These are phyloP conservation scores for Boeremia lycopersici DNA, from an alignment of 2,329 filamentous ascomycete genomes.

Conservation along the genomic window DNA sequence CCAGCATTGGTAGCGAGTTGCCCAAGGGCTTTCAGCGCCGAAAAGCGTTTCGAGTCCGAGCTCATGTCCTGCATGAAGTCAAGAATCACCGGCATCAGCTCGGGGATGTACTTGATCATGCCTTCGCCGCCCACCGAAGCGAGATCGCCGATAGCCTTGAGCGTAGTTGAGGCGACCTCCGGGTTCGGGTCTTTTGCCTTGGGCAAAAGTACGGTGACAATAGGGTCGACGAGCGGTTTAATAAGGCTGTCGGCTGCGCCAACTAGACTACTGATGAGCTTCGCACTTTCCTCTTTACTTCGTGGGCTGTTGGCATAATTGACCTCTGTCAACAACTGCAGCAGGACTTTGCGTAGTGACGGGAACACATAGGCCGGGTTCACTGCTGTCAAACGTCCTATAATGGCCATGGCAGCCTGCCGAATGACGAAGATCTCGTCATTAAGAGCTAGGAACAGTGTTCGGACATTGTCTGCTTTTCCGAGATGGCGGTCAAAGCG, in stretches of 20 bases:
- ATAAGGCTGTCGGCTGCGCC: constrained; percentile 92
- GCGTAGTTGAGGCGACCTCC: constrained; percentile 90
- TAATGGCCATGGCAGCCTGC: constrained; percentile 94
- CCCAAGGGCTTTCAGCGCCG: constrained; percentile 86
- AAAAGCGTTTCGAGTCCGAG: constrained; percentile 86
- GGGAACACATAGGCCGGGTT: constrained; percentile 99
- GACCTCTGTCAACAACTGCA: constrained; percentile 94
- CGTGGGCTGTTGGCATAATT: constrained; percentile 93
- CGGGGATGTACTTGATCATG: constrained; percentile 89
- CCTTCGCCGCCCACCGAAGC: constrained; percentile 92
- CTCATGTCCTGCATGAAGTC: constrained; percentile 93
- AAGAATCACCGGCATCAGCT: constrained; percentile 93
- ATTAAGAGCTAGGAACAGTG: constrained; percentile 92
- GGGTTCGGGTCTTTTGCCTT: constrained; percentile 86
- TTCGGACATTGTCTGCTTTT: constrained; percentile 96
- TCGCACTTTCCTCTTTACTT: constrained; percentile 96
- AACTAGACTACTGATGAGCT: constrained; percentile 88
- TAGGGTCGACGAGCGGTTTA: constrained; percentile 95
- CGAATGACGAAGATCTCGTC: constrained; percentile 92
- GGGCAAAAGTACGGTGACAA: constrained; percentile 91
- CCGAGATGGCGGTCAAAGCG: constrained; percentile 97
- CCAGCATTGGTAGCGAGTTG: constrained; percentile 95
- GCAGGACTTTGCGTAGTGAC: constrained; percentile 89
- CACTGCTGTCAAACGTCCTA: constrained; percentile 85
- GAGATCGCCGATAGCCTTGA: constrained; percentile 92